A percentile compares a stretch with the other conserved stretches of the same genome.
Evolutionary conservation across 305 asterid genomes (phyloP).

Genomic region (Fraxinus baroniana): DNA sequence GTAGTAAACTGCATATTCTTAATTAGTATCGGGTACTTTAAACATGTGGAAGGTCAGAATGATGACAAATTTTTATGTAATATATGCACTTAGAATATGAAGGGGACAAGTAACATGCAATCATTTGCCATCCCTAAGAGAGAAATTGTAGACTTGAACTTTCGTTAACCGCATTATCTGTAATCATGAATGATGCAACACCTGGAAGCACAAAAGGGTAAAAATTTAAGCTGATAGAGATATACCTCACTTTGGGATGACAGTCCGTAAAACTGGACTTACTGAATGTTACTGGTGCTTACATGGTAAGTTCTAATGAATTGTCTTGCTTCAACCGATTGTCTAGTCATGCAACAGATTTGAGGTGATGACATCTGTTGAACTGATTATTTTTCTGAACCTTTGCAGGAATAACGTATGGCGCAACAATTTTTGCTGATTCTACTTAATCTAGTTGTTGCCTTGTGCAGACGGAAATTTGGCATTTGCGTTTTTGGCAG

Average conservation of each 20-base stretch:
- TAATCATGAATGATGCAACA: not conserved
- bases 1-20: not conserved
- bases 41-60: not conserved
- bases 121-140: not conserved
- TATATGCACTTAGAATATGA: not conserved
- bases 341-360: not conserved
- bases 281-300: not conserved
- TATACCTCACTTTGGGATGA: not conserved
- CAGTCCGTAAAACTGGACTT: not conserved
- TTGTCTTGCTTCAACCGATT: not conserved
- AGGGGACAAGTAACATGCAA: not conserved
- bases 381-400: not conserved
- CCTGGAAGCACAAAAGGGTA: not conserved
- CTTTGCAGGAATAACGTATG: not conserved
- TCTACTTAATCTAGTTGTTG: not conserved
- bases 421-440: not conserved
- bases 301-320: not conserved
- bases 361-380: not conserved
- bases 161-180: not conserved
- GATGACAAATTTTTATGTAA: not conserved
- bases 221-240: not conserved
- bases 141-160: not conserved
- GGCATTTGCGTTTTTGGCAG: not conserved
- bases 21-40: not conserved
- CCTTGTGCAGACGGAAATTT: not conserved